Conservation (phyloP, 192 early-diverging fungal species). For the Podila epigama region DNA sequence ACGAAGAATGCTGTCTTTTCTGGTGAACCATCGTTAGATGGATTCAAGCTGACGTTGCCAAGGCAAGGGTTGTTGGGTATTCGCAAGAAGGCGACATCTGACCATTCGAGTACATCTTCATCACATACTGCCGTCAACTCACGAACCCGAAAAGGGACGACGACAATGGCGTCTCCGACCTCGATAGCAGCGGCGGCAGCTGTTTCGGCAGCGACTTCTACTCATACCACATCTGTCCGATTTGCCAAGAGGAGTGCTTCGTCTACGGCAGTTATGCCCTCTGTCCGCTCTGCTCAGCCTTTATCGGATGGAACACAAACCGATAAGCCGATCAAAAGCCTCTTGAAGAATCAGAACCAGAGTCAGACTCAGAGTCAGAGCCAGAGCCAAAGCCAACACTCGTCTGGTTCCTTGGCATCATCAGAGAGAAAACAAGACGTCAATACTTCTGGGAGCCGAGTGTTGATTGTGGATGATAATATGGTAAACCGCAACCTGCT, state of each 20-base stretch:
- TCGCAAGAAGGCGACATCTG: not conserved
- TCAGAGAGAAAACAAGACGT: conserved; percentile 22
- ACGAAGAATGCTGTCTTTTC: not conserved
- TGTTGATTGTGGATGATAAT: conserved; percentile 47
- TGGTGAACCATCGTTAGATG: not conserved
- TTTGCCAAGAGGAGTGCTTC: conserved; percentile 29
- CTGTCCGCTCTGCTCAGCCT: not conserved
- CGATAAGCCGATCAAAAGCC: conserved; percentile 21
- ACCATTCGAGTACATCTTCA: too few relatives aligned
- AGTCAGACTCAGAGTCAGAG: too few relatives aligned
- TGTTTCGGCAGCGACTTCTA: not conserved
- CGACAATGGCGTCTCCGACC: not conserved
- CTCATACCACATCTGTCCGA: conserved; percentile 30
- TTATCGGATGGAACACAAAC: not conserved
- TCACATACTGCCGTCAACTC: too few relatives aligned
- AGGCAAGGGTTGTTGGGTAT: not conserved
- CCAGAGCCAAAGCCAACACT: not conserved
- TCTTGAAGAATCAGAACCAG: conserved; percentile 18
- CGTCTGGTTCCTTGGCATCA: conserved; percentile 10
- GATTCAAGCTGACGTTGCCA: not conserved
- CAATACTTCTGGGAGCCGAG: conserved; percentile 26
- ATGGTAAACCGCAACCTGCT: conserved; percentile 36
- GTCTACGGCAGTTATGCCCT: not conserved
- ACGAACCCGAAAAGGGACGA: too few relatives aligned
- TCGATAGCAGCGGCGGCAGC: not conserved